Base-by-base conservation (phyloP, 768 basidiomycete species). In the Suillus hirtellus region DNA sequence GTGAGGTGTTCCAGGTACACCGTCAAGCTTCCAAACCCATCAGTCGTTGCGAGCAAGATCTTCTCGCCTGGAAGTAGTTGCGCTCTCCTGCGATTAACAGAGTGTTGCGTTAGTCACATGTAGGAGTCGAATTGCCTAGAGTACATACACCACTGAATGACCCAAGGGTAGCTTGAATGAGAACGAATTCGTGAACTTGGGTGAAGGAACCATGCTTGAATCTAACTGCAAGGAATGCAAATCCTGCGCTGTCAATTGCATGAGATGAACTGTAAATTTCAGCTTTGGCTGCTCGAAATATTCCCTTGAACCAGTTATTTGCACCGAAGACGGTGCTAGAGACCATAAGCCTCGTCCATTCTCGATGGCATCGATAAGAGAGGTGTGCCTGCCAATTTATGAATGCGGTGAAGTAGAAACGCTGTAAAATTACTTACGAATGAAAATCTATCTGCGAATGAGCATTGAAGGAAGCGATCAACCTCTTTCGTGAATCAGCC, bases 31-130 rank as follows among this genome's bases (percentile, higher is more conserved):
- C 76, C 78, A 0, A 53, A 27, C 7, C 68, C 63, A 66, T 81
- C 77, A 9, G 78, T 72, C 6, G 81, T 62, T 1, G 86, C 71
- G 4, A 85, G 67, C 11, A 86, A 69, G 3, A 82, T 72, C 43
- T 69, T 79, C n/a, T 76, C 75, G 19, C 73, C 70, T 17, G 75
- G 73, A 21, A 85, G 74, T 1, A 85, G 67, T 62, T 84, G 83
- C 0, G 68, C 60, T 35, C 78, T 66, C 3, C 80, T 80, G 27
- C 11, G 19, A 3, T 4, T 21, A 37, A 70, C 3, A 54, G 24
- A 8, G 47, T 31, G 38, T 5, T 27, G 15, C 55, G 2, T 58
- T 7, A 42, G 38, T 40, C 1, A 42, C 40, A 24, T 58, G 12
- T 11, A 27, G 24, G 24, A 7, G 24, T 27, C 10, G 17, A 27